Evolutionary conservation across 2,329 filamentous ascomycete genomes (phyloP).

Genomic region (Stachybotrys echinatus): DNA sequence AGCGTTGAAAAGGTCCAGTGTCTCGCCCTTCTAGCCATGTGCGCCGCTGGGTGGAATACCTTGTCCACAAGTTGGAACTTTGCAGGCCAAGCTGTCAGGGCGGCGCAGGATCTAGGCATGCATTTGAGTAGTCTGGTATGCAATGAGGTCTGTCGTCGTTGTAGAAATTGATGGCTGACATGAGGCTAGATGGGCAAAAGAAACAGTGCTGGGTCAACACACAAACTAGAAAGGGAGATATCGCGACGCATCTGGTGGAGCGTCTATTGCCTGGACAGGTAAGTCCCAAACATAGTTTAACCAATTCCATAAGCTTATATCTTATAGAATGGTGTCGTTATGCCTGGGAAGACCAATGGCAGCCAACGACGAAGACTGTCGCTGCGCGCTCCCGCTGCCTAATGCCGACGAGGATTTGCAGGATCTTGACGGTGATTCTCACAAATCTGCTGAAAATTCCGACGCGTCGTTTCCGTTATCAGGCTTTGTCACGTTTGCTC

Average conservation of each 20-base stretch:
- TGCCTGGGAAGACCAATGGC: conserved; percentile 20
- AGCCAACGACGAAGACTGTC: conserved; percentile 19
- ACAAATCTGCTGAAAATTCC: neutral
- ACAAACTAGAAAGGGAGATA: conserved; percentile 11
- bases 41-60: conserved; percentile 22
- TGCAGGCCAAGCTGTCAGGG: conserved; percentile 19
- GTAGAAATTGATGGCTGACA: neutral
- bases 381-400: conserved; percentile 19
- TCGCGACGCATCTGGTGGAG: conserved; percentile 22
- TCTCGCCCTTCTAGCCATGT: conserved; percentile 21
- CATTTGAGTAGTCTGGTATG: conserved; percentile 16
- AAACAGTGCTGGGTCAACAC: conserved; percentile 1
- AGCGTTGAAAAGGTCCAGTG: conserved; percentile 20
- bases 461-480: conserved; percentile 8
- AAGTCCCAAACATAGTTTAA: neutral
- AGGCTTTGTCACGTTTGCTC: conserved; percentile 20
- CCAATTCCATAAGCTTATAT: neutral
- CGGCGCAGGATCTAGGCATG: conserved; percentile 20
- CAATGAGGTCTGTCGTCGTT: neutral
- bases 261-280: conserved; percentile 20
- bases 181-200: neutral
- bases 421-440: neutral
- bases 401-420: conserved; percentile 19
- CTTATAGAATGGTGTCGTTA: conserved; percentile 18
- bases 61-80: conserved; percentile 20